Evolutionary conservation across 2,329 filamentous ascomycete genomes (phyloP), one percentile per base, ranked within the genome.

Genomic region (Cladosporium sp.): DNA sequence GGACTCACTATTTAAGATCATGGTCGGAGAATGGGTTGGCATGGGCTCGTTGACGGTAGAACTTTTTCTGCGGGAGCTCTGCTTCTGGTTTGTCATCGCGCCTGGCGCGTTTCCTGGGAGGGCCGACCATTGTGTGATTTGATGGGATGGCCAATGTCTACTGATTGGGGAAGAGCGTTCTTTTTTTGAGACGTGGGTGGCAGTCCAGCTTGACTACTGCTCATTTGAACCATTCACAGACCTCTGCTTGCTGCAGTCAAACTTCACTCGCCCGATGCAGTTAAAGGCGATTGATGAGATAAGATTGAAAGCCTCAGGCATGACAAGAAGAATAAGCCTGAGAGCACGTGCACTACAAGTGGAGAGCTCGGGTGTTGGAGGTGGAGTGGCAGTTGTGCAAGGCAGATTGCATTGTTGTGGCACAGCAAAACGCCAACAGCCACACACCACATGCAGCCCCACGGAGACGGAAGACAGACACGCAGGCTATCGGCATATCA

Each of bases 1-100:
- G 46, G 21, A 82, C 87, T 73, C 86, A 96, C 95, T 99, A 99
- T 73, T 85, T 84, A 76, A 99, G 83, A 66, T 87, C 83, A 82
- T 99, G 95, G 75, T 99, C 95, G 2, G 94, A 97, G 80, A 99
- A 99, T 7, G 94, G 93, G 81, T 99, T 99, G 69, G 95, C 95
- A 81, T 99, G 95, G 44, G 95, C 95, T 78, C 95, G 87, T 80
- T 99, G 95, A 65, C 95, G 88, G 78, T 97, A 99, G 81, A 95
- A 97, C 81, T 91, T 94, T 84, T 99, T 99, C 80, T 92, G 90
- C 11, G 95, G 95, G 73, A 97, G 80, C 72, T 88, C 85, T 68
- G 79, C 75, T 66, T 80, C 75, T n/a, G 77, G 77, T 62, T 74
- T 74, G 57, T 82, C 78, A 59, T 83, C 81, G 67, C 83, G 81